Base-by-base conservation (phyloP, 164 flowering plant genomes). In the Nelumbo lutea region DNA sequence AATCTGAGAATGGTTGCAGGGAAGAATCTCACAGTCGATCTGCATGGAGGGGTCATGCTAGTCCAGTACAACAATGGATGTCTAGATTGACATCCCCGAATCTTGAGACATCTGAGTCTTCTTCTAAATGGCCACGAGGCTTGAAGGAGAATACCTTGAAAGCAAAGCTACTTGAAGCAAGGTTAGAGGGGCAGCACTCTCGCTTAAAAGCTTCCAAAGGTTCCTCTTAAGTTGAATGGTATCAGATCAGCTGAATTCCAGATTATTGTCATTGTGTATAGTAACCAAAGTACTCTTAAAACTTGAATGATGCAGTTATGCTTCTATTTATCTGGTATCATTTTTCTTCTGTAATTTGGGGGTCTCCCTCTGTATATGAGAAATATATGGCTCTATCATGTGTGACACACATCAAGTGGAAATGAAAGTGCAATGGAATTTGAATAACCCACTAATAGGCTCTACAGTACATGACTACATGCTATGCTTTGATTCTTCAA, bases 121-220 rank as follows among this genome's bases (percentile, higher is more conserved):
- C 85, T 71, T 53, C 74, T 11, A 82, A 70, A 63, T 65, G 65
- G 79, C 72, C 75, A 10, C 61, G 13, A 57, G 73, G 77, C 9
- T 0, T 69, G 15, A 87, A 80, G 83, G 87, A 82, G 62, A 80
- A 81, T 65, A 82, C 93, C 1, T 79, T 93, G 78, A 83, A 85
- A 78, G 88, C 90, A 13, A 89, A 81, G 78, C 82, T 92, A 52
- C 85, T 90, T 6, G 98, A 92, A 78, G 98, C 98, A 39, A 84
- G 93, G 72, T 46, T 85, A 67, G 91, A 88, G 66, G 82, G 82
- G 39, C 85, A 77, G 77, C 80, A 70, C 0, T 74, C 83, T 61
- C 82, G 82, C 15, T 53, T 79, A 38, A 86, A 75, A 79, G 59
- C 80, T 67, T 68, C 77, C 27, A 80, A 75, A 64, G 77, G 72